Conservation (phyloP, 257 asterid species). For the Solanum sitiens region DNA sequence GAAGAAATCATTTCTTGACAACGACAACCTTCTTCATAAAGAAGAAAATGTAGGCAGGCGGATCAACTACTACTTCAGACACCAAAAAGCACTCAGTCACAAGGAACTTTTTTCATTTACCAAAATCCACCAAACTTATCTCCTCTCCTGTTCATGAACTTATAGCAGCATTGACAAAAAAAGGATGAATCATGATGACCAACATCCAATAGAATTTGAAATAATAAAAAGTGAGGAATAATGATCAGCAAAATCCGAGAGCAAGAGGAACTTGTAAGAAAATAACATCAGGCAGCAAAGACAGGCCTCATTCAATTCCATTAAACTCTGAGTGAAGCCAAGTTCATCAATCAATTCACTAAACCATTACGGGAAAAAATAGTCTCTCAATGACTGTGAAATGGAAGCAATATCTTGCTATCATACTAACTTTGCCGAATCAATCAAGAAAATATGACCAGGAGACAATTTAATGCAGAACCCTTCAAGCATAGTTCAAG, state of each 20-base stretch:
- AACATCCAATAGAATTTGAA: background rate
- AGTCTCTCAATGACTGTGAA: background rate
- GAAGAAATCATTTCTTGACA: background rate
- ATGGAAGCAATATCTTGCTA: background rate
- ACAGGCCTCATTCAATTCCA: background rate
- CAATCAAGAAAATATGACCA: constrained; percentile 6
- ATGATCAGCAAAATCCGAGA: background rate
- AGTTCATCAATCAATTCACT: background rate
- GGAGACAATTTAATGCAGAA: background rate
- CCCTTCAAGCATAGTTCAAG: constrained; percentile 64
- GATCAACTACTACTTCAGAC: background rate
- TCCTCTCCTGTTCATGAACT: background rate
- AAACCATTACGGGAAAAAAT: background rate
- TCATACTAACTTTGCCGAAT: background rate
- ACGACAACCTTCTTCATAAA: background rate
- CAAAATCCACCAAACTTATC: background rate
- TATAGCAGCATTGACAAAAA: background rate
- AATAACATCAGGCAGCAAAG: background rate
- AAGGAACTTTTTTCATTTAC: background rate
- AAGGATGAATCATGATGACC: background rate
- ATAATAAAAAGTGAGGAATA: background rate
- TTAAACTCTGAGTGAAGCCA: background rate
- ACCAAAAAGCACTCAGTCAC: background rate
- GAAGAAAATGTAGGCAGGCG: background rate
- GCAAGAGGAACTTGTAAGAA: background rate